Conservation (phyloP, 2,329 filamentous ascomycete species). For the Botrytis cinerea region DNA sequence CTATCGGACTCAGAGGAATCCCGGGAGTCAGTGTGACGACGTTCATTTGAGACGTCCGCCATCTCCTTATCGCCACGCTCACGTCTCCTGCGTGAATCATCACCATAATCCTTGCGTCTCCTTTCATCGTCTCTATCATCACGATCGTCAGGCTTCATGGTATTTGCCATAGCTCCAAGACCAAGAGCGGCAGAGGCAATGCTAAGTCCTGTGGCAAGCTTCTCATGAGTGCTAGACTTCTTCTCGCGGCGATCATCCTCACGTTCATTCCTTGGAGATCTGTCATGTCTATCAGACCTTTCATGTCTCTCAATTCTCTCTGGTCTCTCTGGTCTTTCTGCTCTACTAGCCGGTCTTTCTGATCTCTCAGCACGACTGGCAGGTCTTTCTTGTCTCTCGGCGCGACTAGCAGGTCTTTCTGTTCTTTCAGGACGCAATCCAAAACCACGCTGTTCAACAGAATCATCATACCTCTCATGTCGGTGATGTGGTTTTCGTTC, state of each 20-base stretch:
- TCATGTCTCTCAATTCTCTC: conserved; percentile 28
- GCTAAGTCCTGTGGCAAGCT: conserved; percentile 39
- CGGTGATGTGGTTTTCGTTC: conserved; percentile 28
- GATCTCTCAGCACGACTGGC: background rate
- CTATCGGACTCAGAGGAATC: conserved; percentile 17
- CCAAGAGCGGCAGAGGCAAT: conserved; percentile 41
- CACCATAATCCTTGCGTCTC: conserved; percentile 36
- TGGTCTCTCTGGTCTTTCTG: conserved; percentile 24
- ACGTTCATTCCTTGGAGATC: conserved; percentile 25
- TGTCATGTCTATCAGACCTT: conserved; percentile 27
- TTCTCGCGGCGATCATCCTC: conserved; percentile 24
- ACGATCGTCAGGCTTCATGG: conserved; percentile 35
- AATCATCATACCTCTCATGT: conserved; percentile 38
- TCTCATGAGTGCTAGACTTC: conserved; percentile 37
- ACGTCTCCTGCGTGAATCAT: conserved; percentile 36
- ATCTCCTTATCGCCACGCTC: conserved; percentile 35
- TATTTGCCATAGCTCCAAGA: conserved; percentile 39
- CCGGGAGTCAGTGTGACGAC: conserved; percentile 28
- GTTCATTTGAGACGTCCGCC: conserved; percentile 32
- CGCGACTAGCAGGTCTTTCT: conserved; percentile 16
- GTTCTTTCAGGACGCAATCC: conserved; percentile 32
- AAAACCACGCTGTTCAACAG: conserved; percentile 34
- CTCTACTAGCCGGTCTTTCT: conserved; percentile 13
- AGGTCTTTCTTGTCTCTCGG: conserved; percentile 17
- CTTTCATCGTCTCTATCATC: conserved; percentile 36